Evolutionary conservation across 345 rosid genomes (phyloP).

Genomic region (Reutealis trisperma): DNA sequence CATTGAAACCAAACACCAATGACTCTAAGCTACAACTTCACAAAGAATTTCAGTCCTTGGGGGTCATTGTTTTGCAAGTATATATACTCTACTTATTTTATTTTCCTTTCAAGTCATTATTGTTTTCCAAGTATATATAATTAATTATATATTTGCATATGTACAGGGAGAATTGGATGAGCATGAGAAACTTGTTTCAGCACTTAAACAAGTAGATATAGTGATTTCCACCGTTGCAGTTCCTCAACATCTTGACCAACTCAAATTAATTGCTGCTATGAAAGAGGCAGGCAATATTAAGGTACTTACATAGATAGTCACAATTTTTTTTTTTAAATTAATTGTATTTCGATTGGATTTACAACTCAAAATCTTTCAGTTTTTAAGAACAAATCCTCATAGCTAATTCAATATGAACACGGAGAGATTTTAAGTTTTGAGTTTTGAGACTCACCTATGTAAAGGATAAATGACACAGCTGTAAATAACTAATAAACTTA

Average conservation of each 20-base stretch:
- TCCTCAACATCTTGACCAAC: constrained; percentile 42
- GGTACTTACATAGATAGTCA: constrained; percentile 8
- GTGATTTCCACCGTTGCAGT: constrained; percentile 42
- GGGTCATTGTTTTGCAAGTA: constrained; percentile 38
- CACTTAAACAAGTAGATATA: constrained; percentile 36
- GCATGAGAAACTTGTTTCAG: constrained; percentile 35
- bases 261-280: constrained; percentile 38
- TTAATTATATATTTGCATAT: neutral
- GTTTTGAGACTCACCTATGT: too few species aligned
- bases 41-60: constrained; percentile 30
- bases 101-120: too few species aligned
- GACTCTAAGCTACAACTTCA: constrained; percentile 25
- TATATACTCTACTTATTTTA: too few species aligned
- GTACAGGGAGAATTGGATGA: constrained; percentile 39
- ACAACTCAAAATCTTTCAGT: too few species aligned
- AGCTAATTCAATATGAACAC: too few species aligned
- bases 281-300: constrained; percentile 38
- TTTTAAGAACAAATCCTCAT: too few species aligned
- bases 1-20: neutral
- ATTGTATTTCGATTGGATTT: too few species aligned
- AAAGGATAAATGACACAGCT: too few species aligned
- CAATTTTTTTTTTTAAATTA: too few species aligned
- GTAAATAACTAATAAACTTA: too few species aligned
- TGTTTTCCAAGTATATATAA: too few species aligned
- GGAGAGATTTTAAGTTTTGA: too few species aligned